Conservation (phyloP, 1,139 yeast genomes). For the Yamadazyma oceani region DNA sequence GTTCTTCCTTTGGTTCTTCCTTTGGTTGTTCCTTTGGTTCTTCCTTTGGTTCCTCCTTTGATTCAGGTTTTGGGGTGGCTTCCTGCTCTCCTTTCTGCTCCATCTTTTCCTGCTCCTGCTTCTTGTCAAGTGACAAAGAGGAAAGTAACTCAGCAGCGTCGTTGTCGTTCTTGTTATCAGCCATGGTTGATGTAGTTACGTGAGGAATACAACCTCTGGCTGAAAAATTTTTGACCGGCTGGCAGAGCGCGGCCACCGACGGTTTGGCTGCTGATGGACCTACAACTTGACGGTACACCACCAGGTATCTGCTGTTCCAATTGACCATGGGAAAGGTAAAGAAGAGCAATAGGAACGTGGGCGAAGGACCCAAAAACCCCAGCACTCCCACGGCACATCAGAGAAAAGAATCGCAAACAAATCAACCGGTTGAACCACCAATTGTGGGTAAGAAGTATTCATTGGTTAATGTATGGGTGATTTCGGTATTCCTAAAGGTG, state of each 20-base stretch:
- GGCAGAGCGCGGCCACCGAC: no score
- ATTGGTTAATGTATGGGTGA: constrained; percentile 40
- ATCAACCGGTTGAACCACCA: neutral
- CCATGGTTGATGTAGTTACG: constrained; percentile 14
- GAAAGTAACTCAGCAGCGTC: constrained; percentile 36
- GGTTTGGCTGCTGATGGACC: no score
- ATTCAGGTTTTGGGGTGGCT: neutral
- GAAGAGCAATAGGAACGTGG: no score
- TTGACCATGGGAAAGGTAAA: no score
- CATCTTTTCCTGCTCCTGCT: constrained; percentile 3
- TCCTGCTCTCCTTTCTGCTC: constrained; percentile 4
- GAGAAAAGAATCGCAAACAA: no score
- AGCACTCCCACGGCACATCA: no score
- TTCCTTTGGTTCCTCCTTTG: constrained; percentile 3
- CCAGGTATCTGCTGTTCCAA: no score
- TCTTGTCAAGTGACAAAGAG: constrained; percentile 25
- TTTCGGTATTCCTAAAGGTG: constrained; percentile 37
- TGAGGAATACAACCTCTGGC: neutral
- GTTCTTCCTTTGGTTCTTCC: constrained; percentile 6
- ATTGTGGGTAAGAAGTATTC: constrained; percentile 21
- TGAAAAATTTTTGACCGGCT: constrained; percentile 4
- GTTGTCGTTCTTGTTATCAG: constrained; percentile 21
- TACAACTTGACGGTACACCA: no score
- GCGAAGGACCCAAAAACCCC: no score
- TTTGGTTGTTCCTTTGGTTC: constrained; percentile 5